Conservation (phyloP, 495 filamentous ascomycete genomes). For the Aspergillus panamensis region DNA sequence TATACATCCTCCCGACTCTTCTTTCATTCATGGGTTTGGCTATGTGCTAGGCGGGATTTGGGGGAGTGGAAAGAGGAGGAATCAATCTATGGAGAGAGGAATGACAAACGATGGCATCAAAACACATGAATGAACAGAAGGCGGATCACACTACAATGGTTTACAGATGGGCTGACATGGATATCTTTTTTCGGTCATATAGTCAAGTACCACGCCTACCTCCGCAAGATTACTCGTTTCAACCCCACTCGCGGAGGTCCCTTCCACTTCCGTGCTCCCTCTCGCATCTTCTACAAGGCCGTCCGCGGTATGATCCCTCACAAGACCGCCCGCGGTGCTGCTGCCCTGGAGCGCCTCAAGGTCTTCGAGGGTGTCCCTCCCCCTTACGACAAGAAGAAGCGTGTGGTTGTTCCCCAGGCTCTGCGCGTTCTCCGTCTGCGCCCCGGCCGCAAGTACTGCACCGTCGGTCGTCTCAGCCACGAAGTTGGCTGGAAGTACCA, state of each 20-base stretch:
- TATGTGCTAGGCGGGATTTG: neutral
- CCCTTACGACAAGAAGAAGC: slow-evolving; percentile 99
- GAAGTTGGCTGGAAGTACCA: slow-evolving; percentile 99
- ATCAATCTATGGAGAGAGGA: neutral
- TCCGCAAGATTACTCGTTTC: slow-evolving; percentile 99
- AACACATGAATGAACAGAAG: neutral
- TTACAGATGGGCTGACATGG: slow-evolving; percentile 33
- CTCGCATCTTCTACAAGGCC: slow-evolving; percentile 99
- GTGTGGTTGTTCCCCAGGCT: slow-evolving; percentile 97
- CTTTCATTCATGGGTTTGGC: slow-evolving; percentile 3
- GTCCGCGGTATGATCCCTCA: slow-evolving; percentile 99
- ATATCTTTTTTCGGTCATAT: slow-evolving; percentile 31
- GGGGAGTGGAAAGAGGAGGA: neutral
- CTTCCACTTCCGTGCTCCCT: slow-evolving; percentile 99
- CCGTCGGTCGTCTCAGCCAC: slow-evolving; percentile 92
- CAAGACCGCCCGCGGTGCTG: slow-evolving; percentile 97
- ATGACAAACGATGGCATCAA: neutral
- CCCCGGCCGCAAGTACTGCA: slow-evolving; percentile 99
- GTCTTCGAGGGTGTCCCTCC: slow-evolving; percentile 99
- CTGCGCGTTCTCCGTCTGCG: slow-evolving; percentile 90
- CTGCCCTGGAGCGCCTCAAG: slow-evolving; percentile 96
- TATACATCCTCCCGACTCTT: slow-evolving; percentile 15
- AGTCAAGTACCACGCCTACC: slow-evolving; percentile 99
- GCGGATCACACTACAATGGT: neutral
- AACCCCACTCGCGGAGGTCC: slow-evolving; percentile 98